Percentiles rank a stretch among this genome's conserved stretches.
These are phyloP conservation scores for Coniochaeta sp. DNA, from an alignment of 2,329 filamentous ascomycete genomes.

Conservation along the genomic window DNA sequence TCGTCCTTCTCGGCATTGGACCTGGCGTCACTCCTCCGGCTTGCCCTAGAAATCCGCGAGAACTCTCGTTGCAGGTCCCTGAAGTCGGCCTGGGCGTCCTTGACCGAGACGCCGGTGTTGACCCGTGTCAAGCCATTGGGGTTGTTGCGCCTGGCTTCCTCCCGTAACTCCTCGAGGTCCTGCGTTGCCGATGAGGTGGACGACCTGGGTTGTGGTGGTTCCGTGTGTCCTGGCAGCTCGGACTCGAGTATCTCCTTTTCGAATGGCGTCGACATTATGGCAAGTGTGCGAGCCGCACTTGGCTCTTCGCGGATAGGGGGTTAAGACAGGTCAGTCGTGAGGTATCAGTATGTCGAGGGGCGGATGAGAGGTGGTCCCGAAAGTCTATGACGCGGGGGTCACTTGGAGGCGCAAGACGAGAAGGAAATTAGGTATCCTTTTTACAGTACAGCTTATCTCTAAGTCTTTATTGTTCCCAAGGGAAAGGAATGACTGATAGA, in stretches of 20 bases:
- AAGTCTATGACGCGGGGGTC: not conserved
- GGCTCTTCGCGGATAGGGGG: not conserved
- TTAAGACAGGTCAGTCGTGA: not conserved
- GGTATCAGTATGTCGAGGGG: not conserved
- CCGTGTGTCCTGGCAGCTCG: not conserved
- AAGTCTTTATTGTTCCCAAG: not conserved
- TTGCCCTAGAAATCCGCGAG: constrained; percentile 42
- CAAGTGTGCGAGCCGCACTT: not conserved
- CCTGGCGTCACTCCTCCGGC: constrained; percentile 21
- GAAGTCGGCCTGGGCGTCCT: constrained; percentile 64
- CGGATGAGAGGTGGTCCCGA: not conserved
- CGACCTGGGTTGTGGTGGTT: not conserved
- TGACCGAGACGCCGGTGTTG: constrained; percentile 51
- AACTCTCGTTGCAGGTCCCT: constrained; percentile 58
- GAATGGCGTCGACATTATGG: not conserved
- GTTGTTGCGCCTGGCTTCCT: constrained; percentile 36
- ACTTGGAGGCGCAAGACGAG: not conserved
- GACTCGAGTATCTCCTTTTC: not conserved
- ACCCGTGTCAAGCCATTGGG: constrained; percentile 38
- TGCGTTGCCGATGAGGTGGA: not conserved
- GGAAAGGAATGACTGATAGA: not conserved
- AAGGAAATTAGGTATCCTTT: not conserved
- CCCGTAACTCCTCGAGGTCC: constrained; percentile 29
- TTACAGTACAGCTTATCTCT: not conserved
- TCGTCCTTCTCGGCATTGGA: constrained; percentile 56